These are phyloP conservation scores for Lagenidium sp. DNA, from an alignment of 352 stramenopile genomes.

Conservation along the genomic window DNA sequence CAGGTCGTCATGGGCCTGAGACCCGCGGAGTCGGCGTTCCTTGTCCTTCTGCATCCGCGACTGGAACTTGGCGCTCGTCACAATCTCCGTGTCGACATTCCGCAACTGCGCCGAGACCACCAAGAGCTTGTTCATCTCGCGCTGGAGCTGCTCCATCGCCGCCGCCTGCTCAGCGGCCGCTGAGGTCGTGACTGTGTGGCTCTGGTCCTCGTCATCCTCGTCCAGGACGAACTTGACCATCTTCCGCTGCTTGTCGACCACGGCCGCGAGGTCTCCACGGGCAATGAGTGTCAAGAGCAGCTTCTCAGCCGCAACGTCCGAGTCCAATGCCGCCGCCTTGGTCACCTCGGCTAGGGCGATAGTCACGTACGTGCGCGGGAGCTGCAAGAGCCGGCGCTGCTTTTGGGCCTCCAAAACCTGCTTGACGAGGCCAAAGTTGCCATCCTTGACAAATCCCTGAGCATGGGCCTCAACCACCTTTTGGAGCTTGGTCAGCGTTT, in stretches of 20 bases:
- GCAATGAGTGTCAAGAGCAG: conserved; percentile 51
- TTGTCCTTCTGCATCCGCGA: conserved; percentile 67
- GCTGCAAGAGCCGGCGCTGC: conserved; percentile 56
- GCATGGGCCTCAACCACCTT: conserved; percentile 32
- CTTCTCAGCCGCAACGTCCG: conserved; percentile 35
- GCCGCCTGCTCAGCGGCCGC: conserved; percentile 24
- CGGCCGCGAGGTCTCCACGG: conserved; percentile 40
- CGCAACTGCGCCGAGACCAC: conserved; percentile 55
- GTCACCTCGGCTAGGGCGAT: conserved; percentile 59
- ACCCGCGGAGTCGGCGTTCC: conserved; percentile 38
- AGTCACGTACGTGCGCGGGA: conserved; percentile 74
- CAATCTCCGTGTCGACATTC: conserved; percentile 72
- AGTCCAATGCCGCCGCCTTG: conserved; percentile 30
- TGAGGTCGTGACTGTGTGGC: conserved; percentile 4
- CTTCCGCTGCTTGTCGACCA: conserved; percentile 67
- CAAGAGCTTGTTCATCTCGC: conserved; percentile 72
- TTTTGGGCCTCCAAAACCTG: conserved; percentile 61
- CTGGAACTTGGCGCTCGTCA: conserved; percentile 77
- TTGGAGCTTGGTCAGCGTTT: conserved; percentile 20
- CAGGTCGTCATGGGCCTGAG: conserved; percentile 6
- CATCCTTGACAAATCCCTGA: conserved; percentile 39
- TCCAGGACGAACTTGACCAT: conserved; percentile 76
- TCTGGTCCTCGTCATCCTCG: conserved; percentile 27
- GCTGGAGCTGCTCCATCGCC: conserved; percentile 42
- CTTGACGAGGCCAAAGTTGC: conserved; percentile 73